Evolutionary conservation across 495 filamentous ascomycete genomes (phyloP), one percentile per base, ranked within the genome.

Genomic region (Aspergillus conjunctus): DNA sequence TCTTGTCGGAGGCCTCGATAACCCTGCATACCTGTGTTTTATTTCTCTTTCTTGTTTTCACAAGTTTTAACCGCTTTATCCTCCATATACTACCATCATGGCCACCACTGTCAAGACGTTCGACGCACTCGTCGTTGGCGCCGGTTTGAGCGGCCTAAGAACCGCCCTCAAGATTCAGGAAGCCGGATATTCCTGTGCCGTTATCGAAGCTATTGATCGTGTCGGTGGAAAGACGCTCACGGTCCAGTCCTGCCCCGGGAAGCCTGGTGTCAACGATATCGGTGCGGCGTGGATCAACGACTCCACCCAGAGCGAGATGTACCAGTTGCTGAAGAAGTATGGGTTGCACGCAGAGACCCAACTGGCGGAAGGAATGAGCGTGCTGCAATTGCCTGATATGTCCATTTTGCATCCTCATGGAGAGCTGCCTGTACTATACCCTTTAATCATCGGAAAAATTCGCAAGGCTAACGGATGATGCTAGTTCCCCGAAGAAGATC

Each of bases 191-290:
- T 51, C 61, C 33, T 59, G 65, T 43, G 53, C 37, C 11, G 44
- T 69, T 20, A 18, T 69, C 1, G 67, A 69, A 61, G 65, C 67
- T 26, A 65, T 62, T 22, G 59, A 65, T 48, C 65, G 65, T 12
- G 62, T 69, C 15, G 67, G 67, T 15, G 67, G 67, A 6, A 65
- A 65, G 1, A 56, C 62, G 0, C 44, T 59, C 20, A 65, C 57
- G 22, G 32, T 14, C 30, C 8, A n/a, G 43, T 46, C 43, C 17
- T 46, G 14, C 17, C 43, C 43, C 9, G 43, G 43, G 17, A 18
- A 21, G 43, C 43, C 43, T 46, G 43, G 43, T 46, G 15, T 46
- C 14, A 46, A 18, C 14, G 43, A 46, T 21, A 46, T 21, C 17
- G 43, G 43, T 46, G 43, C 43, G 18, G 43, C 43, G 11, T 46